Conservation (phyloP, 306 rosid species). For the Vicia sativa region DNA sequence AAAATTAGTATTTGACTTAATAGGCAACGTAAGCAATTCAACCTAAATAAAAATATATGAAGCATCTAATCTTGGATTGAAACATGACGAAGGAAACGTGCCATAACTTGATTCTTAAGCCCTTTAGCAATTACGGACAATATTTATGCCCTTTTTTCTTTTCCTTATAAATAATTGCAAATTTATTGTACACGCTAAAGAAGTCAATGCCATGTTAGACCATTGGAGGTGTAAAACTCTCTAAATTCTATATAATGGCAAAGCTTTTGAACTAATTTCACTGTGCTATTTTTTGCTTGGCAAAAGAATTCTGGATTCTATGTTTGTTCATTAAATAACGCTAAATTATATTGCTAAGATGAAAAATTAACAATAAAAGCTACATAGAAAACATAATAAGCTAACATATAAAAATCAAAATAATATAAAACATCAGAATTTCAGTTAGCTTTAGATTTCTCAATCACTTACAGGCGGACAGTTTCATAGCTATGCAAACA, state of each 20-base stretch:
- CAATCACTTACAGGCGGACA: constrained; percentile 83
- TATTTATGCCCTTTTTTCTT: constrained; percentile 4
- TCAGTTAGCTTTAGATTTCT: constrained; percentile 11
- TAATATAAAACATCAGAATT: constrained; percentile 15
- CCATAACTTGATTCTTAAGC: constrained; percentile 20
- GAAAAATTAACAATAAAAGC: background rate
- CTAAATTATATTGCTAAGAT: constrained; percentile 13
- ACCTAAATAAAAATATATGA: constrained; percentile 5
- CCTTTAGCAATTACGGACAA: constrained; percentile 7
- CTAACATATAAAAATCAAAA: background rate
- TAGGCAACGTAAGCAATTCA: constrained; percentile 21
- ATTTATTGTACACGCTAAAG: constrained; percentile 19
- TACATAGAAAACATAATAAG: constrained; percentile 14
- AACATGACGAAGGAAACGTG: constrained; percentile 14
- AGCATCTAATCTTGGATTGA: constrained; percentile 8
- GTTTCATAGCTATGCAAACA: constrained; percentile 89
- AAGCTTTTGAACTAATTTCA: constrained; percentile 24
- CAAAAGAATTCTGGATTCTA: constrained; percentile 27
- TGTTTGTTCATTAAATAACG: constrained; percentile 21
- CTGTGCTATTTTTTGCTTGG: constrained; percentile 25
- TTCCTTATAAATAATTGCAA: constrained; percentile 6
- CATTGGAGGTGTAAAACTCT: constrained; percentile 23
- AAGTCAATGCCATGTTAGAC: constrained; percentile 5
- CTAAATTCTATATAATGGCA: constrained; percentile 10
- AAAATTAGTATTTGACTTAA: constrained; percentile 25